A percentile compares a stretch with the other conserved stretches of the same genome.
These are phyloP conservation scores for Fusarium paranaense DNA, from an alignment of 2,329 filamentous ascomycete genomes.

Conservation along the genomic window DNA sequence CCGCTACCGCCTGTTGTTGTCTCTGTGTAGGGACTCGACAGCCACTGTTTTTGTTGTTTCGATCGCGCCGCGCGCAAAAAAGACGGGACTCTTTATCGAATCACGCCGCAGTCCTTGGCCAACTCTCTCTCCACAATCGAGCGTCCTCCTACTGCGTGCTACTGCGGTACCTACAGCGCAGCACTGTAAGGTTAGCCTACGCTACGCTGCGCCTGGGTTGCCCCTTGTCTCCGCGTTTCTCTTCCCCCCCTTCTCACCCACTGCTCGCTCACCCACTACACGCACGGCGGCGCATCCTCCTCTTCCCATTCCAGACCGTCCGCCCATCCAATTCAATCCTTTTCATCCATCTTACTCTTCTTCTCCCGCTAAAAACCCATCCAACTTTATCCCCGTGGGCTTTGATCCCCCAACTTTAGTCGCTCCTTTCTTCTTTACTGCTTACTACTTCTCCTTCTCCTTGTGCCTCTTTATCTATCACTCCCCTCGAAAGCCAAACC, in stretches of 20 bases:
- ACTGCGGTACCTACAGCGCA: slow-evolving; percentile 1
- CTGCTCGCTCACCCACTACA: slow-evolving; percentile 5
- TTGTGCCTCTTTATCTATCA: slow-evolving; percentile 10
- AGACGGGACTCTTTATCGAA: slow-evolving; percentile 16
- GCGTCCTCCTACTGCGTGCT: background rate
- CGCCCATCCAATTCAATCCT: slow-evolving; percentile 36
- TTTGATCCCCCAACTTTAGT: slow-evolving; percentile 30
- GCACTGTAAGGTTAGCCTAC: slow-evolving; percentile 3
- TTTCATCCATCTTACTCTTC: slow-evolving; percentile 30
- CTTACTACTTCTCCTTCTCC: slow-evolving; percentile 18
- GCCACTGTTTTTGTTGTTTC: slow-evolving; percentile 28
- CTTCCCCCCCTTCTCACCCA: slow-evolving; percentile 35
- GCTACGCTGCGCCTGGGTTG: slow-evolving; percentile 3
- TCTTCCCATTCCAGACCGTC: slow-evolving; percentile 29
- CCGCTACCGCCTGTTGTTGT: background rate
- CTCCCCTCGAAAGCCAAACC: slow-evolving; percentile 11
- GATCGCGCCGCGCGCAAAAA: slow-evolving; percentile 26
- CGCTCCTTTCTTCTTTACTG: slow-evolving; percentile 39
- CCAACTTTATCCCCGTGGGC: slow-evolving; percentile 25
- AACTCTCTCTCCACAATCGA: slow-evolving; percentile 8
- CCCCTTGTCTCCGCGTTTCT: slow-evolving; percentile 41
- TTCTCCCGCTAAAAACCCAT: slow-evolving; percentile 33
- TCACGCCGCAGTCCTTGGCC: slow-evolving; percentile 19
- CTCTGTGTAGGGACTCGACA: slow-evolving; percentile 13
- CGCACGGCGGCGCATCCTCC: slow-evolving; percentile 23